Evolutionary conservation across 2,329 filamentous ascomycete species (phyloP).

Genomic region (Phaeosphaeriaceae sp.): DNA sequence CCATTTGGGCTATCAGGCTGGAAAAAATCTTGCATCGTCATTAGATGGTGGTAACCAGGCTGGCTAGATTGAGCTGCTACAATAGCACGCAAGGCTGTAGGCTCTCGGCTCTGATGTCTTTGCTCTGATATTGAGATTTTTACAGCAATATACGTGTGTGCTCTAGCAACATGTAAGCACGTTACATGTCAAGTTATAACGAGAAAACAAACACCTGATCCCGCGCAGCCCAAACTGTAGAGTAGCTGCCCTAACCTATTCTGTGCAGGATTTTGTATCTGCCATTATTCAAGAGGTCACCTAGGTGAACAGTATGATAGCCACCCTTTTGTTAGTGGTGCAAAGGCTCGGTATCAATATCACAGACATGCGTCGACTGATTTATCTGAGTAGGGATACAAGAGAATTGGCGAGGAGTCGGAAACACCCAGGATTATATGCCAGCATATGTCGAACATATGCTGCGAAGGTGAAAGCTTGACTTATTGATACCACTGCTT

Average conservation of each 20-base stretch:
- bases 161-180: constrained; percentile 11
- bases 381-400: too few species aligned
- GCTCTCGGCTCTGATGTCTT: constrained; percentile 14
- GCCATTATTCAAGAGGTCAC: constrained; percentile 23
- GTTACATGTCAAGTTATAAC: not conserved
- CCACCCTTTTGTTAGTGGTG: constrained; percentile 24
- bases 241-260: constrained; percentile 30
- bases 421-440: too few species aligned
- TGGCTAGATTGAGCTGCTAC: constrained; percentile 10
- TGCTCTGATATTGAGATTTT: constrained; percentile 27
- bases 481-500: too few species aligned
- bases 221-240: constrained; percentile 30
- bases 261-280: constrained; percentile 33
- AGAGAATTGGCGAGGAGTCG: too few species aligned
- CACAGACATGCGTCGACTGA: constrained; percentile 5
- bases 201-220: constrained; percentile 14
- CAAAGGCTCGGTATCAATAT: constrained; percentile 27
- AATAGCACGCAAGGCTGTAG: constrained; percentile 17
- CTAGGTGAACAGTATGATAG: constrained; percentile 27
- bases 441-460: too few species aligned
- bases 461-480: too few species aligned
- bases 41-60: constrained; percentile 35
- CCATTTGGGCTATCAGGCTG: constrained; percentile 53
- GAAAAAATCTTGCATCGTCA: constrained; percentile 50
- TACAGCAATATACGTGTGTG: constrained; percentile 28